Conservation (phyloP, 768 basidiomycete genomes). For the Calocera cornea region DNA sequence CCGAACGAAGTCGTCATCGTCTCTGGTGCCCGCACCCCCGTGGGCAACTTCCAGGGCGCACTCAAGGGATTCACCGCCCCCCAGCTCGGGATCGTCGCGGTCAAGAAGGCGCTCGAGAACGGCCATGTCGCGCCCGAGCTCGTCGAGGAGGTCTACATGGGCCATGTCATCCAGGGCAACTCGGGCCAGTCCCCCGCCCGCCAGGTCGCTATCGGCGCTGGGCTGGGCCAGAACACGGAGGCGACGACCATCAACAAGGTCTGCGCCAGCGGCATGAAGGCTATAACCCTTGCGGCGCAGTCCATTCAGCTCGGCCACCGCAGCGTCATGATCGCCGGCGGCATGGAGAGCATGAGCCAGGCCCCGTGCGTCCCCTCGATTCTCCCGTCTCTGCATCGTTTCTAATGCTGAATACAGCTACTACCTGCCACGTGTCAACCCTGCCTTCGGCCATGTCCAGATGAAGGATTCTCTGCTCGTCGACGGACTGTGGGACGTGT, state of each 20-base stretch:
- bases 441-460: slow-evolving; percentile 78
- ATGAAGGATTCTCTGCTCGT: slow-evolving; percentile 74
- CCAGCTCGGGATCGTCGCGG: slow-evolving; percentile 74
- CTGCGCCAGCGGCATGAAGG: slow-evolving; percentile 93
- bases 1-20: slow-evolving; percentile 84
- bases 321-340: slow-evolving; percentile 79
- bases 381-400: slow-evolving; percentile 7
- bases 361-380: slow-evolving; percentile 60
- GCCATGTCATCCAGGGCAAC: slow-evolving; percentile 94
- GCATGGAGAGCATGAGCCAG: slow-evolving; percentile 99
- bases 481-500: slow-evolving; percentile 94
- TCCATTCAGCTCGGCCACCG: slow-evolving; percentile 77
- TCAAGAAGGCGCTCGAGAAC: slow-evolving; percentile 79
- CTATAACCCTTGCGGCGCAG: slow-evolving; percentile 88
- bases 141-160: slow-evolving; percentile 94
- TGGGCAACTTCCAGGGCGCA: slow-evolving; percentile 80
- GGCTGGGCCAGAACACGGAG: slow-evolving; percentile 71
- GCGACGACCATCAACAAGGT: slow-evolving; percentile 99
- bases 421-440: slow-evolving; percentile 67
- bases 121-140: slow-evolving; percentile 64
- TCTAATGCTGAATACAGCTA: slow-evolving; percentile 31
- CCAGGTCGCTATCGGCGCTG: slow-evolving; percentile 87
- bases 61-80: slow-evolving; percentile 82
- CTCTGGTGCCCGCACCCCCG: slow-evolving; percentile 83
- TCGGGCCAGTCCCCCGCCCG: slow-evolving; percentile 97